Base-by-base conservation (phyloP, 2,329 filamentous ascomycete genomes). In the Fusarium sororula region DNA sequence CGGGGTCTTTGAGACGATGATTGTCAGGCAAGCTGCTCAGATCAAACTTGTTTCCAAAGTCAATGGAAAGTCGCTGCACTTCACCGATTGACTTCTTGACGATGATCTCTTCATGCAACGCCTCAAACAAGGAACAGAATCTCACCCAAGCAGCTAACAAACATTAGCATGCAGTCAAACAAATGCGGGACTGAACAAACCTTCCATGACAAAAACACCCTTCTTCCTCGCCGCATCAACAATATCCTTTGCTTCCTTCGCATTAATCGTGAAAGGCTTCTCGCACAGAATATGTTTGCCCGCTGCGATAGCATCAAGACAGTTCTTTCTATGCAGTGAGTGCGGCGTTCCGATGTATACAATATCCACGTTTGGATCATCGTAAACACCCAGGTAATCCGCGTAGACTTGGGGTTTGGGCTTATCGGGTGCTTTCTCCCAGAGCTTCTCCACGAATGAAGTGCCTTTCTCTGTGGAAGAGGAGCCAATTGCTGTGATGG, bases 311-410 rank as follows among this genome's bases (percentile, higher is more conserved):
- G 84, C 84, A 51, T 84, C 82, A 5, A 86, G 80, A 41, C 81
- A 84, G 60, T 84, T 83, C 44, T 82, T 80, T 59, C 82, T 82
- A 75, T 87, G 85, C 59, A 85, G 82, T 30, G 80, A 80, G 67
- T 86, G 84, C 1, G 85, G 85, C 7, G 82, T 85, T 47, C 83
- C 85, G 37, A 87, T 83, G 75, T 87, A 86, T 22, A 86, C 77
- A 24, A 84, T 81, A 65, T 86, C 85, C 28, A 86, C 84, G 15
- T 80, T 73, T 1, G 81, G 77, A 63, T 85, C 83, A 39, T 78
- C 75, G 64, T 85, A 85, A 15, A 85, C 81, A 41, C 83, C 81
- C 20, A 79, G 78, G 57, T 87, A 72, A 6, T 68, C 32, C 3
- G 51, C 45, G 7, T 68, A 71, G 14, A 71, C 55, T 2, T 71